phyloP scores from a whole-genome alignment of 495 filamentous ascomycete genomes.

The Aspergillus asperescens region DNA sequence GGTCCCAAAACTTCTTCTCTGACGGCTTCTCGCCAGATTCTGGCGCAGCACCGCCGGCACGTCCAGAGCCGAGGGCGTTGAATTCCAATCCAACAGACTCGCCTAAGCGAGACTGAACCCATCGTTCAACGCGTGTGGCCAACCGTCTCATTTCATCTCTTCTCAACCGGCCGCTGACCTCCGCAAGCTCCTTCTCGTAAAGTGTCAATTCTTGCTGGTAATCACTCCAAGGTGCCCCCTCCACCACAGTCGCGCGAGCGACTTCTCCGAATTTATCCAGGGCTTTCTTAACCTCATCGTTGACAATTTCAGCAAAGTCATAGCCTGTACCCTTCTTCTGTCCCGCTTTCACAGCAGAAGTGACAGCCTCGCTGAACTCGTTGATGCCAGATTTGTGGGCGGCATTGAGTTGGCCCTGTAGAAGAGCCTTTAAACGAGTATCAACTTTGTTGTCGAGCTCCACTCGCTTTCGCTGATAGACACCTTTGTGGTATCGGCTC shows the following conservation, averaged over 20 bases:
- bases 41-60: slow-evolving; percentile 72
- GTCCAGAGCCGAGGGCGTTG: slow-evolving; percentile 84
- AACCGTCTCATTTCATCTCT: slow-evolving; percentile 94
- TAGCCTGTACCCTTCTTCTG: slow-evolving; percentile 86
- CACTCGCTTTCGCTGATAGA: slow-evolving; percentile 75
- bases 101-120: slow-evolving; percentile 78
- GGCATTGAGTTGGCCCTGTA: slow-evolving; percentile 77
- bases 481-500: slow-evolving; percentile 91
- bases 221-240: slow-evolving; percentile 76
- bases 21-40: slow-evolving; percentile 66
- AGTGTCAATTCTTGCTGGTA: slow-evolving; percentile 58
- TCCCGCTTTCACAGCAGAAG: slow-evolving; percentile 72
- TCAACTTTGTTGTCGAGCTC: slow-evolving; percentile 88
- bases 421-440: slow-evolving; percentile 75
- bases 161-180: slow-evolving; percentile 73
- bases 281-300: slow-evolving; percentile 68
- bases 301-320: slow-evolving; percentile 93
- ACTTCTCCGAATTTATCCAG: slow-evolving; percentile 71
- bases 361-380: slow-evolving; percentile 85
- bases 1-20: slow-evolving; percentile 91
- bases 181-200: slow-evolving; percentile 76
- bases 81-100: slow-evolving; percentile 92
- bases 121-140: slow-evolving; percentile 83
- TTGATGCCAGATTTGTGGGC: slow-evolving; percentile 83
- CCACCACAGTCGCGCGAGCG: slow-evolving; percentile 65